These are phyloP conservation scores for Aureobasidium sp. DNA, from an alignment of 2,329 filamentous ascomycete species.

Conservation along the genomic window DNA sequence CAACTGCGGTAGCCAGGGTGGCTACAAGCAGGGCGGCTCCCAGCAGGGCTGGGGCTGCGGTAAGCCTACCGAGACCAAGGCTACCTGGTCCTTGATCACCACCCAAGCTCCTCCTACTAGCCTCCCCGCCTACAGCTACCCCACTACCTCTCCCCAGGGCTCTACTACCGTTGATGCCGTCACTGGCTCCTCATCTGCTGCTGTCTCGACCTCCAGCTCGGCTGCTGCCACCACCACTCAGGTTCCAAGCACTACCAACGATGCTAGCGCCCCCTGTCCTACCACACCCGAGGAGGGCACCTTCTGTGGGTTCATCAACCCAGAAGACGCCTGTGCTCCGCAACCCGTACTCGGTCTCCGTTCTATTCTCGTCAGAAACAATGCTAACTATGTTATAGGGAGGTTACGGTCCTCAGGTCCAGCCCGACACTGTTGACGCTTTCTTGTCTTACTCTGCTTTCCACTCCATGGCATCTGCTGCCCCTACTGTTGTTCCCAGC, in stretches of 20 bases:
- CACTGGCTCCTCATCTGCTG: background rate
- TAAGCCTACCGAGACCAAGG: background rate
- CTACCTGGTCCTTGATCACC: constrained; percentile 16
- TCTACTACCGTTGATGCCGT: background rate
- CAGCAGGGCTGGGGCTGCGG: background rate
- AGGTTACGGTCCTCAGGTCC: constrained; percentile 27
- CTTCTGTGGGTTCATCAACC: constrained; percentile 34
- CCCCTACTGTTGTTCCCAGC: constrained; percentile 17
- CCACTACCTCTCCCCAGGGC: background rate
- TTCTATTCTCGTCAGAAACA: background rate
- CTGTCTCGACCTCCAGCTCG: constrained; percentile 14
- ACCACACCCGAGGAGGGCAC: constrained; percentile 28
- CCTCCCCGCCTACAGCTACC: constrained; percentile 10
- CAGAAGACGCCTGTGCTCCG: constrained; percentile 29
- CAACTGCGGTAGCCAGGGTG: constrained; percentile 6
- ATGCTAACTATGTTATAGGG: constrained; percentile 16
- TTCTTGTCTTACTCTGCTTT: constrained; percentile 24
- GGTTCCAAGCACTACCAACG: constrained; percentile 19
- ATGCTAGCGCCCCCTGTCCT: constrained; percentile 24
- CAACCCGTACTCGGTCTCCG: constrained; percentile 27
- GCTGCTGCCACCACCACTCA: background rate
- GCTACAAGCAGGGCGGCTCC: background rate
- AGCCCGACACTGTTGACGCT: constrained; percentile 22
- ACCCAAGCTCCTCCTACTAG: constrained; percentile 11
- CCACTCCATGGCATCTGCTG: constrained; percentile 21